Base-by-base conservation (phyloP, 768 basidiomycete genomes). In the Pleurotus platypus region DNA sequence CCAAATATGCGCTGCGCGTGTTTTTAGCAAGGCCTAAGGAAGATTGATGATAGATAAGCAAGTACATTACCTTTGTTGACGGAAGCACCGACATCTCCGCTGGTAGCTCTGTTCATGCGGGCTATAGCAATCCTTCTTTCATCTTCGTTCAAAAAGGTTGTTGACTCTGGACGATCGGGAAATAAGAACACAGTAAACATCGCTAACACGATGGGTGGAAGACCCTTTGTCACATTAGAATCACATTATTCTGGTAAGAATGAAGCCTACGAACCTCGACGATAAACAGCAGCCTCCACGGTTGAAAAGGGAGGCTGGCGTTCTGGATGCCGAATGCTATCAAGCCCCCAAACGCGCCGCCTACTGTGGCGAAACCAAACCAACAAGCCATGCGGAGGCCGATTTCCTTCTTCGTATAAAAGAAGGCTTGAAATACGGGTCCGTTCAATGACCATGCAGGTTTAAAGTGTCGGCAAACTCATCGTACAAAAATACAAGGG, bases 351-450 rank as follows among this genome's bases (percentile, higher is more conserved):
- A 92, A 92, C 4, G 91, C 91, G 22, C 90, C 90, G 2, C 90
- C 88, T 2, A 90, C 82, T 2, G 90, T 90, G 4, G 91, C 89
- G 65, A 91, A 92, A 8, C 87, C 87, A 58, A 91, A 92, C 87
- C 89, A 91, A 62, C 88, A 82, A 1, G 87, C 89, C 79, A 87
- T 80, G 45, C 90, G 82, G 49, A 88, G 69, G 27, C 90, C 90
- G 61, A 92, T 78, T 65, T 92, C 90, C 5, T 75, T 62, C 63
- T 82, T 86, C 1, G 89, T 92, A 64, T 92, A 92, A 65, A 87
- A 92, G 57, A 89, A 78, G 0, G 89, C 89, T 91, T 58, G 4
- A 51, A 30, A 20, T 35, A 35, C 30, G 9, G 30, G 30, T 3
- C 18, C 42, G 37, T 4, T 55, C 12, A 16, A 16, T 42, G 50